Evolutionary conservation across 2,329 filamentous ascomycete genomes (phyloP).

Genomic region (Ascochyta clinopodiicola): DNA sequence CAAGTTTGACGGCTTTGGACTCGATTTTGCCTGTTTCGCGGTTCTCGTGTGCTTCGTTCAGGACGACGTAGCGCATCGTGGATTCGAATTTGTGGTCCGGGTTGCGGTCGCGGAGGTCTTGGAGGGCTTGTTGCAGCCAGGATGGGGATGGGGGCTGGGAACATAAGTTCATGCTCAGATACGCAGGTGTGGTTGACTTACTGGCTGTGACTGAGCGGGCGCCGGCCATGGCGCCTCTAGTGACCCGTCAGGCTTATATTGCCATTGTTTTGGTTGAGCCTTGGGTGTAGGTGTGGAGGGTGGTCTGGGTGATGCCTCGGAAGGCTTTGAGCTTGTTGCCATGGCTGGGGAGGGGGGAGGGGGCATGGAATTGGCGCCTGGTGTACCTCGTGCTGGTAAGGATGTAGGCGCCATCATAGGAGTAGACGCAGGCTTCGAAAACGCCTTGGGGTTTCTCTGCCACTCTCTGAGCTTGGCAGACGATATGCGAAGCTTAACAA

Average conservation of each 20-base stretch:
- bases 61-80: slow-evolving; percentile 86
- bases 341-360: slow-evolving; percentile 57
- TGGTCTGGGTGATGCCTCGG: slow-evolving; percentile 39
- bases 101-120: slow-evolving; percentile 72
- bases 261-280: slow-evolving; percentile 40
- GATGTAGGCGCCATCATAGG: slow-evolving; percentile 54
- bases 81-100: slow-evolving; percentile 85
- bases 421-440: slow-evolving; percentile 50
- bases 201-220: slow-evolving; percentile 64
- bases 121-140: slow-evolving; percentile 81
- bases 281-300: slow-evolving; percentile 48
- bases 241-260: slow-evolving; percentile 60
- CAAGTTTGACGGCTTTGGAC: slow-evolving; percentile 60
- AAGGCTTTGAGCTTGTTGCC: slow-evolving; percentile 43
- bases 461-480: slow-evolving; percentile 74
- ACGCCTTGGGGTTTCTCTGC: slow-evolving; percentile 61
- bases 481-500: slow-evolving; percentile 77
- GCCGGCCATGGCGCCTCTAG: slow-evolving; percentile 69
- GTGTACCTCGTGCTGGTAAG: slow-evolving; percentile 58
- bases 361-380: slow-evolving; percentile 63
- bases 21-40: slow-evolving; percentile 63
- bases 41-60: slow-evolving; percentile 63
- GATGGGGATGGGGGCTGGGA: slow-evolving; percentile 79
- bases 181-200: slow-evolving; percentile 55
- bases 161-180: slow-evolving; percentile 22